Evolutionary conservation across 768 basidiomycete genomes (phyloP), one percentile per base, ranked within the genome.

Genomic region (Arthromyces matolae): DNA sequence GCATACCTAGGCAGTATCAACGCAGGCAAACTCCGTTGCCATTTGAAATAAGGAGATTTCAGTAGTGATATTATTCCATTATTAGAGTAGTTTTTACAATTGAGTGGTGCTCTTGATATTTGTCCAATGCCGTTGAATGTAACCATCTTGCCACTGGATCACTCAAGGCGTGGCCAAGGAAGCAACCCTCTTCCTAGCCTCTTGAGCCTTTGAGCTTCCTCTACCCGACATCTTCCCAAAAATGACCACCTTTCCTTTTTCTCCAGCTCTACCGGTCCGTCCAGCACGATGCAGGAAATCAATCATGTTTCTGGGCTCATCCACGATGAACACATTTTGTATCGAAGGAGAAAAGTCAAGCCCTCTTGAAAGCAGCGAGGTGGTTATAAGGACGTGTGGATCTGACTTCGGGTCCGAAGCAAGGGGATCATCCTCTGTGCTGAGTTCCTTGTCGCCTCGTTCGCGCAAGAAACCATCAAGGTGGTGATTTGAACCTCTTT

Each of bases 281-380:
- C 93, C 93, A 0, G 93, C 93, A 4, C 93, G 83, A 67, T 96
- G 93, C 50, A 96, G 64, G 62, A 95, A 94, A 64, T 96, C 93
- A 31, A 94, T 77, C 75, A 87, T 88, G 62, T 92, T 94, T 55
- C 87, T 71, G 16, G 93, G 93, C 59, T 88, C 81, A 56, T 95
- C 93, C 19, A 89, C 76, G 54, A 95, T 84, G 63, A 96, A 86
- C 3, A 95, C 87, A 57, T 93, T 83, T 52, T 78, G 76, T 55
- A 95, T 80, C 4, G 70, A 69, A 0, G 90, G 83, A 12, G 82
- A 72, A 59, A 96, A 96, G 64, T 96, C 93, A 1, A 95, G 77
- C 1, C 93, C 93, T 16, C 93, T 80, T 8, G 91, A 92, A 22
- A 96, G 82, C 27, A 96, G 73, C 5, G 92, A 94, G 0, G 93